These are phyloP conservation scores for Cicer arietinum DNA, from an alignment of 306 rosid genomes.

Conservation along the genomic window DNA sequence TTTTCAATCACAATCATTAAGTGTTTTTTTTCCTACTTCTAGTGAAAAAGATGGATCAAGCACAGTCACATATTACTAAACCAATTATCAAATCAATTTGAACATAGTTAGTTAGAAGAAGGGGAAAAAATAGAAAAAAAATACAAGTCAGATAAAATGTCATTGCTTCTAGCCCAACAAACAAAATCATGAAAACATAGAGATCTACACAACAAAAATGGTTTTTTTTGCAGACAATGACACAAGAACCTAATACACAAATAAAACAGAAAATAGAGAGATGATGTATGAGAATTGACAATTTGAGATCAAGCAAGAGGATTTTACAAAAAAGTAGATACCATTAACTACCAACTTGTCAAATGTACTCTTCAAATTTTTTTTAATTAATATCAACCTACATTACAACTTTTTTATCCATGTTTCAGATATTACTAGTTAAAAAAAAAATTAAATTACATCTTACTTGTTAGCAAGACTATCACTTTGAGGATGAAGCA, in stretches of 20 bases:
- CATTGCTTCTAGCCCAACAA: slow-evolving; percentile 22
- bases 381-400: slow-evolving; percentile 28
- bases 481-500: slow-evolving; percentile 37
- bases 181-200: slow-evolving; percentile 38
- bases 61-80: slow-evolving; percentile 33
- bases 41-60: slow-evolving; percentile 32
- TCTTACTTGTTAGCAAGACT: slow-evolving; percentile 18
- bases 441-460: background rate
- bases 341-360: slow-evolving; percentile 35
- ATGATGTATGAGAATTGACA: slow-evolving; percentile 30
- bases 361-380: slow-evolving; percentile 40
- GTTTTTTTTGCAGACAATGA: slow-evolving; percentile 35
- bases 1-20: slow-evolving; percentile 30
- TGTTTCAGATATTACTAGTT: background rate
- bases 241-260: background rate
- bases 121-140: background rate
- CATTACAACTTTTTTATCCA: slow-evolving; percentile 40
- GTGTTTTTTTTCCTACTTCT: background rate
- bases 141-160: background rate
- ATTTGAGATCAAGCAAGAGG: slow-evolving; percentile 28
- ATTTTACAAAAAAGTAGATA: background rate
- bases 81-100: slow-evolving; percentile 27
- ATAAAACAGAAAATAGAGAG: background rate
- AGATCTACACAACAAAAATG: slow-evolving; percentile 32
- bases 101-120: slow-evolving; percentile 15